Evolutionary conservation across 345 rosid genomes (phyloP).

Genomic region (Heritiera littoralis): DNA sequence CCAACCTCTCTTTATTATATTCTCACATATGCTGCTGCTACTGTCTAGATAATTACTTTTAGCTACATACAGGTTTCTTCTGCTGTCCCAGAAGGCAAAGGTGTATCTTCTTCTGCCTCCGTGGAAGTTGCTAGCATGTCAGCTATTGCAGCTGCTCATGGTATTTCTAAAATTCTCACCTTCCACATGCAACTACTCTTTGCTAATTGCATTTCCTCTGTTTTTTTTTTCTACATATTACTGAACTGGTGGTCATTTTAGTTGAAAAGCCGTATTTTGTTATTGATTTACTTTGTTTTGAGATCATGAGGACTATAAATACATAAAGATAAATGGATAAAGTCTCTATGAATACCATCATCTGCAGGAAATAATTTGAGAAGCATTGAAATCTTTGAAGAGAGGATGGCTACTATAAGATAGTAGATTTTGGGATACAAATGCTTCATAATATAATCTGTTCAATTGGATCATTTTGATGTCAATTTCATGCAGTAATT

Average conservation of each 20-base stretch:
- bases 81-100: constrained; percentile 99
- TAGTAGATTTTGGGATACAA: neutral
- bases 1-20: neutral
- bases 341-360: neutral
- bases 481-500: neutral
- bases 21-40: neutral
- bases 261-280: neutral
- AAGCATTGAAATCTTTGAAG: neutral
- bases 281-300: neutral
- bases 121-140: constrained; percentile 99
- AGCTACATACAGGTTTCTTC: constrained; percentile 75
- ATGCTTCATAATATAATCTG: neutral
- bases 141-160: constrained; percentile 93
- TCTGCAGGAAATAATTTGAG: neutral
- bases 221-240: neutral
- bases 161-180: constrained; percentile 38
- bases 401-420: neutral
- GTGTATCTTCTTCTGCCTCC: constrained; percentile 98
- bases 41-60: constrained; percentile 16
- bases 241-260: neutral
- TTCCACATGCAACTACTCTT: neutral
- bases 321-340: neutral
- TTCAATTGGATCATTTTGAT: neutral
- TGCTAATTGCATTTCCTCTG: neutral
- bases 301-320: neutral